Conservation (phyloP, 441 rosid genomes). For the Jatropha podagrica region DNA sequence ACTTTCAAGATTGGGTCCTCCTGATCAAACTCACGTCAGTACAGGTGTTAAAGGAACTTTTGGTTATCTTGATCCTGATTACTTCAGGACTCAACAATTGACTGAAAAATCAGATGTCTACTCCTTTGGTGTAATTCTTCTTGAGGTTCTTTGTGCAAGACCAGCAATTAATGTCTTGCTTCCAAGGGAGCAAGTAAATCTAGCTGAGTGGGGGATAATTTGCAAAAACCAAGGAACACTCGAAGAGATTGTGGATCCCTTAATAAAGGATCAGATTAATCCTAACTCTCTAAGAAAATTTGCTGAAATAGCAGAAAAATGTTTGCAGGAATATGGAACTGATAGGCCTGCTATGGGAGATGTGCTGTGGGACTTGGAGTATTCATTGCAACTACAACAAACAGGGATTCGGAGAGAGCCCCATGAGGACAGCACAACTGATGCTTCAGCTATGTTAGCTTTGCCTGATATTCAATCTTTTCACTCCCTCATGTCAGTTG, state of each 20-base stretch:
- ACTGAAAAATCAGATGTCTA: slow-evolving; percentile 50
- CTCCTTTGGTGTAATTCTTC: slow-evolving; percentile 48
- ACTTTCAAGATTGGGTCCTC: slow-evolving; percentile 42
- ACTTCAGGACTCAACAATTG: slow-evolving; percentile 36
- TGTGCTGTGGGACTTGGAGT: slow-evolving; percentile 57
- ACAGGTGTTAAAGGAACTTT: slow-evolving; percentile 45
- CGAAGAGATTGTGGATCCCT: slow-evolving; percentile 45
- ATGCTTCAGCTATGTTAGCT: slow-evolving; percentile 23
- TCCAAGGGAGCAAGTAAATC: slow-evolving; percentile 41
- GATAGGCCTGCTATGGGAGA: slow-evolving; percentile 49
- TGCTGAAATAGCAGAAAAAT: slow-evolving; percentile 41
- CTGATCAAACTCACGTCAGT: slow-evolving; percentile 42
- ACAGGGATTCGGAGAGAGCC: slow-evolving; percentile 25
- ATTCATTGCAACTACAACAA: slow-evolving; percentile 44
- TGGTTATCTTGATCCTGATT: slow-evolving; percentile 53
- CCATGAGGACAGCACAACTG: slow-evolving; percentile 32
- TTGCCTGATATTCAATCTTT: slow-evolving; percentile 19
- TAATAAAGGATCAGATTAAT: slow-evolving; percentile 33
- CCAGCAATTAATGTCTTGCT: slow-evolving; percentile 32
- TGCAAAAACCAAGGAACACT: slow-evolving; percentile 35
- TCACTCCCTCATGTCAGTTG: slow-evolving; percentile 27
- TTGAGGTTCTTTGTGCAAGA: slow-evolving; percentile 48
- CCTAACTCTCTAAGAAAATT: slow-evolving; percentile 45
- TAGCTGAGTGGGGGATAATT: slow-evolving; percentile 50
- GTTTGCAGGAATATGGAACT: slow-evolving; percentile 36